A percentile compares a stretch with the other conserved stretches of the same genome.
Conservation (phyloP, 306 rosid species). For the Alnus glutinosa region DNA sequence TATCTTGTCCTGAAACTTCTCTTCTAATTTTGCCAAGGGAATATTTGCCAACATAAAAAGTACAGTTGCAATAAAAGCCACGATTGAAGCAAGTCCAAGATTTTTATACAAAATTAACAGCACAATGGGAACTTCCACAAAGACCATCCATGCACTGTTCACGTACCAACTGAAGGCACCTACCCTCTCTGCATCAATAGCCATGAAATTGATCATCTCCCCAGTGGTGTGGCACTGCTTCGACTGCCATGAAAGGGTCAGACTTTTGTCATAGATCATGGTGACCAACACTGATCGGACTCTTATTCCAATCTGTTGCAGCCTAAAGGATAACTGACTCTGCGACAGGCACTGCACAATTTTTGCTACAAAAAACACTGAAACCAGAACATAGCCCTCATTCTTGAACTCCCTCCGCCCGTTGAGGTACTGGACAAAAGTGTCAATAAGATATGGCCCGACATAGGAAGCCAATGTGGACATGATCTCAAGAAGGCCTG, state of each 20-base stretch:
- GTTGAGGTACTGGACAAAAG: conserved; percentile 49
- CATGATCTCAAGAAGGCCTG: conserved; percentile 19
- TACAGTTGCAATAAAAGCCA: conserved; percentile 2
- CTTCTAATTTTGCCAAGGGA: conserved; percentile 18
- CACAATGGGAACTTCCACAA: conserved; percentile 15
- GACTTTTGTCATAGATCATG: conserved; percentile 42
- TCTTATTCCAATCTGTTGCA: conserved; percentile 38
- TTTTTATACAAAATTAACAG: conserved; percentile 4
- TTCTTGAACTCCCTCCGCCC: conserved; percentile 37
- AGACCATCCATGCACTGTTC: conserved; percentile 17
- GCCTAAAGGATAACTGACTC: conserved; percentile 50
- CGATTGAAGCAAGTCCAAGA: conserved; percentile 53
- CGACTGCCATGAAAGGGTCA: conserved; percentile 54
- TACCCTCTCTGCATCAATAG: conserved; percentile 57
- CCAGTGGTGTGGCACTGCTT: conserved; percentile 48
- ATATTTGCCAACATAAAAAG: conserved; percentile 11
- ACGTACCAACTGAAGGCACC: conserved; percentile 42
- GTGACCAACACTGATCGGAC: conserved; percentile 38
- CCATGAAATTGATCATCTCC: conserved; percentile 56
- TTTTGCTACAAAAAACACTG: conserved; percentile 47
- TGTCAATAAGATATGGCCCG: conserved; percentile 50
- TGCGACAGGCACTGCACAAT: conserved; percentile 44
- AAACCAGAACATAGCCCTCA: conserved; percentile 46
- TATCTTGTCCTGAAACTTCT: conserved; percentile 18
- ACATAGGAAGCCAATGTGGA: conserved; percentile 46